Base-by-base conservation (phyloP, 805 yeast genomes). In the Lachancea quebecensis region DNA sequence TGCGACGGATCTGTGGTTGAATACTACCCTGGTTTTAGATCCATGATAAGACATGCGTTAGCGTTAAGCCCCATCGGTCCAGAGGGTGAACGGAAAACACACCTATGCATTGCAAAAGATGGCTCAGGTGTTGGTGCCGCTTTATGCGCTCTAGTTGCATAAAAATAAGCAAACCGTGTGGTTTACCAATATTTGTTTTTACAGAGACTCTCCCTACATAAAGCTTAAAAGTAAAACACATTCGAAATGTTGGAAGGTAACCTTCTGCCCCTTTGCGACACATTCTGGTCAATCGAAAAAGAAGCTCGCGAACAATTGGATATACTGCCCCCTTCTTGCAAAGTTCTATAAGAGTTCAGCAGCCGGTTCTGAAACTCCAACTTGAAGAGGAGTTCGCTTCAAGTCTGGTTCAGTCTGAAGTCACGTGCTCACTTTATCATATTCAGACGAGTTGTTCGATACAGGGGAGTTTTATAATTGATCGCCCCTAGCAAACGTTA, bases 111-210 rank as follows among this genome's bases (percentile, higher is more conserved):
- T 53, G 93, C 97, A 28, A 86, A 87, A 64, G 98, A 93, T 60
- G 98, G 98, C 39, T 83, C 95, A 46, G 96, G 96, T 49, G 96
- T 90, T 37, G 99, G 99, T 53, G 98, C 97, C 38, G 98, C 98
- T 2, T 71, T 91, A 50, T 87, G 96, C 70, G 97, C 96, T 8
- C 60, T 71, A 35, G 43, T 44, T 3, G 47, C 47, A 15, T 44
- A 27, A 35, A n/a, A 15, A 34, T 33, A 17, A 5, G 12, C 9
- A 30, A 14, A 8, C 33, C 14, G 25, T 4, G 25, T 4, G 6
- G 7, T 21, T 7, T 4, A 7, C 25, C 25, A 21, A 21, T 7
- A 21, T 21, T 7, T 4, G 25, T 21, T 21, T 21, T 4, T 21
- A 21, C 4, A 21, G 7, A 21, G 6, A 12, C 7, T n/a, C 34